Evolutionary conservation across 495 filamentous ascomycete genomes (phyloP), one percentile per base, ranked within the genome.

Genomic region (Pseudoneurospora amorphoporcata): DNA sequence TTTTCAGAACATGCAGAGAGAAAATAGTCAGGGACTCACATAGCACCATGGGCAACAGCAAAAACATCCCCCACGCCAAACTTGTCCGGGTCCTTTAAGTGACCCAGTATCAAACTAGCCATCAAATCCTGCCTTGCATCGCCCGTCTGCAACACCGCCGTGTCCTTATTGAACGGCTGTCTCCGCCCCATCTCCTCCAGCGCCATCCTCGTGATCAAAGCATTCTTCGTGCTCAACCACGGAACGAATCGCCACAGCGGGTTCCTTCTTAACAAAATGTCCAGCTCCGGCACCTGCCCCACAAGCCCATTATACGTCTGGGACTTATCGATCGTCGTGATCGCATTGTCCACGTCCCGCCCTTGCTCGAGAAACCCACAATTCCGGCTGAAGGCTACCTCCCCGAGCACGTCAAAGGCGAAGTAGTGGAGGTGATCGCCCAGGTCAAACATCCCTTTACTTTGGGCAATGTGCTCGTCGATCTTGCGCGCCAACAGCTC

Each of bases 331-430:
- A 87, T 87, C 7, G 82, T 84, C 77, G 81, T 83, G 73, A 87
- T 85, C 8, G 86, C 84, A 61, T 81, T 74, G 69, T 90, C 87
- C 53, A 91, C 84, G 72, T 91, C 90, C 37, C 84, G 72, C 4
- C 85, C 87, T 8, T 86, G 82, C 29, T 83, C 83, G 3, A 92
- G 74, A 74, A 92, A 92, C 1, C 90, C 90, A 73, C 90, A 89
- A 7, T 82, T 84, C n/a, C 87, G 81, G 69, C 85, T 87, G 73
- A 90, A 92, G 0, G 89, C 90, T 16, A 92, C 84, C 76, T 89
- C 87, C 37, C 86, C 86, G 8, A 89, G 81, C 12, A 89, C 87
- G 77, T 90, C 86, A 76, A 87, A 87, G 4, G 87, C 84, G 73
- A 86, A 87, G 71, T 82, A 88, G 76, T 88, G 84, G 65, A 87